phyloP scores from a whole-genome alignment of 371 early-diverging fungal species.

The Capniomyces stellatus region DNA sequence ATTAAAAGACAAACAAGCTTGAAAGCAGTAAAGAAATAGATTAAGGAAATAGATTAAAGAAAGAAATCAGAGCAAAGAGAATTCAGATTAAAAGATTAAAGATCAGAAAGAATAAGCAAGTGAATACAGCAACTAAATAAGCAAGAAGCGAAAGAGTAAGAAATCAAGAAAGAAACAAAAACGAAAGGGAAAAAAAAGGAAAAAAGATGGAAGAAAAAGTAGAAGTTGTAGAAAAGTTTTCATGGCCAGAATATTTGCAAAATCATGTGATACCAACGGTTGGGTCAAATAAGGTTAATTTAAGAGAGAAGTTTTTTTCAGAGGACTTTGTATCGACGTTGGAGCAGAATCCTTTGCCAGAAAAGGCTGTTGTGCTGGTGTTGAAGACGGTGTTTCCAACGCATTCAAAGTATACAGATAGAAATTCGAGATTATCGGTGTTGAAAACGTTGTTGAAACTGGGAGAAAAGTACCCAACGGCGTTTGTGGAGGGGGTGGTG shows the following conservation, averaged over 20 bases:
- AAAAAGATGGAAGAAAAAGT: no score
- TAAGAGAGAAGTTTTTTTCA: background rate
- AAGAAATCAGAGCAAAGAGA: no score
- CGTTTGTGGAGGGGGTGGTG: background rate
- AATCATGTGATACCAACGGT: background rate
- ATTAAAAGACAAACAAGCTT: no score
- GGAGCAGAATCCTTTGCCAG: background rate
- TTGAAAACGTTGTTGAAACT: background rate
- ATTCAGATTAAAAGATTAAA: no score
- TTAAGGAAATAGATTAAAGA: no score
- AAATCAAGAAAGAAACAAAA: no score
- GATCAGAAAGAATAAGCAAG: no score
- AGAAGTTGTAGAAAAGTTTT: no score
- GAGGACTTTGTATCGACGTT: background rate
- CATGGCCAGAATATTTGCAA: conserved; percentile 4
- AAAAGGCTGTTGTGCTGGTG: conserved; percentile 1
- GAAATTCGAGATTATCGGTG: background rate
- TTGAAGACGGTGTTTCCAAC: background rate
- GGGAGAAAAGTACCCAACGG: background rate
- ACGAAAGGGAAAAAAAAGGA: no score
- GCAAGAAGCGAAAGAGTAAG: no score
- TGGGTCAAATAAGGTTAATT: background rate
- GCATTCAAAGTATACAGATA: background rate
- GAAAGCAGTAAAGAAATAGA: no score
- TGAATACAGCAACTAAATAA: no score